These are phyloP conservation scores for Bacidia rubella DNA, from an alignment of 495 filamentous ascomycete genomes.

Conservation along the genomic window DNA sequence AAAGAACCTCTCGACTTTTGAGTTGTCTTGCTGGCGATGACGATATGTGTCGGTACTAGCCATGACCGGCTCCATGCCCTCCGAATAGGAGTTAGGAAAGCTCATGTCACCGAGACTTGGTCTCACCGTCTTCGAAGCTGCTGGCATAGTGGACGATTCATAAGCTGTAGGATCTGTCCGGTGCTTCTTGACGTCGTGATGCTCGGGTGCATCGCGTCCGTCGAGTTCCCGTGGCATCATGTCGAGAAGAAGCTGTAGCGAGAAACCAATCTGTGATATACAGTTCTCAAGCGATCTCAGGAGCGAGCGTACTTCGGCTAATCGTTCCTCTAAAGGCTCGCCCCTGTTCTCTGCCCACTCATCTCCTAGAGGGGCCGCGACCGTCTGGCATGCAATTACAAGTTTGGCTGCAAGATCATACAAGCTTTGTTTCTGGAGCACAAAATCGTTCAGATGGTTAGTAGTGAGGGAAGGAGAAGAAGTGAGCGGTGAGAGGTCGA, in stretches of 20 bases:
- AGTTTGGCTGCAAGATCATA: slow-evolving; percentile 91
- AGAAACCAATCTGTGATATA: slow-evolving; percentile 76
- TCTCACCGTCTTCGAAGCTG: slow-evolving; percentile 30
- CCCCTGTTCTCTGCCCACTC: slow-evolving; percentile 91
- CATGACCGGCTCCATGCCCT: slow-evolving; percentile 45
- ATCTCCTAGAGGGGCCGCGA: slow-evolving; percentile 79
- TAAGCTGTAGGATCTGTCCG: slow-evolving; percentile 14
- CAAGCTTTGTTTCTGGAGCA: slow-evolving; percentile 74
- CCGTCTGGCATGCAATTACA: slow-evolving; percentile 68
- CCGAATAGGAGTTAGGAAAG: slow-evolving; percentile 52
- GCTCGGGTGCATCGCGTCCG: slow-evolving; percentile 17
- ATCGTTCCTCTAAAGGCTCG: slow-evolving; percentile 76
- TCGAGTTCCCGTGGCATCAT: slow-evolving; percentile 37
- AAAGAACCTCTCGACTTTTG: slow-evolving; percentile 79
- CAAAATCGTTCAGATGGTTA: slow-evolving; percentile 77
- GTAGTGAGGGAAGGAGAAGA: slow-evolving; percentile 54
- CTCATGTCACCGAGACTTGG: slow-evolving; percentile 53
- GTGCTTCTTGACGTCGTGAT: slow-evolving; percentile 16
- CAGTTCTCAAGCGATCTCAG: slow-evolving; percentile 70
- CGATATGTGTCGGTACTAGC: slow-evolving; percentile 48
- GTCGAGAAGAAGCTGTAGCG: slow-evolving; percentile 73
- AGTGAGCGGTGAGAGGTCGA: slow-evolving; percentile 63
- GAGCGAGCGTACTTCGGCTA: slow-evolving; percentile 63
- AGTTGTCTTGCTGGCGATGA: slow-evolving; percentile 47
- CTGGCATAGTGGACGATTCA: slow-evolving; percentile 32